Conservation (phyloP, 1,284 basidiomycete genomes). For the Naganishia sp. region DNA sequence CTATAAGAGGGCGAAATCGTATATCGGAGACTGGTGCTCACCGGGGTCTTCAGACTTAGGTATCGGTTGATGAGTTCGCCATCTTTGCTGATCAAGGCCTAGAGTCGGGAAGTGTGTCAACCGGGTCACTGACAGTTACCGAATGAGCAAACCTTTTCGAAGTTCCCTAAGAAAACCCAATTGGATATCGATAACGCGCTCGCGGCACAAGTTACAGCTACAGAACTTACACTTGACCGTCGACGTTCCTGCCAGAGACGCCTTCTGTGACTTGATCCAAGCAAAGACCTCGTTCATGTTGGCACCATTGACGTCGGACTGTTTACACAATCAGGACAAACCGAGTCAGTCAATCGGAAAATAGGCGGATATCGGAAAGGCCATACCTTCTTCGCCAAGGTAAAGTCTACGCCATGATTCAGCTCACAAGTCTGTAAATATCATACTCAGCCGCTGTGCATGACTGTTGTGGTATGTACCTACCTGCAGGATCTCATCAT, state of each 20-base stretch:
- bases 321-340: not conserved
- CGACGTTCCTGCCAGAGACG: conserved; percentile 45
- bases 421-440: conserved; percentile 45
- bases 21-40: not conserved
- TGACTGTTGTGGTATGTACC: conserved; percentile 27
- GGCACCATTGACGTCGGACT: conserved; percentile 85
- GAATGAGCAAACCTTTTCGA: conserved; percentile 27
- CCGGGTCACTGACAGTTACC: not conserved
- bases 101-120: not conserved
- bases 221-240: conserved; percentile 43
- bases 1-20: not conserved
- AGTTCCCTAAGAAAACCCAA: conserved; percentile 30
- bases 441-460: not conserved
- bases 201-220: not conserved
- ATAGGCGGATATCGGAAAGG: not conserved
- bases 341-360: not conserved
- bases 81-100: conserved; percentile 31
- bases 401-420: conserved; percentile 75
- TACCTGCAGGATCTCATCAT: conserved; percentile 63
- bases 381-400: conserved; percentile 70
- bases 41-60: conserved; percentile 29
- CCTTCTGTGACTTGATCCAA: conserved; percentile 69
- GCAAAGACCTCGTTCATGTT: conserved; percentile 75
- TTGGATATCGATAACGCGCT: not conserved
- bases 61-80: conserved; percentile 33